Conservation (phyloP, 225 moss, liverwort and hornwort genomes). For the Polytrichum formosum region DNA sequence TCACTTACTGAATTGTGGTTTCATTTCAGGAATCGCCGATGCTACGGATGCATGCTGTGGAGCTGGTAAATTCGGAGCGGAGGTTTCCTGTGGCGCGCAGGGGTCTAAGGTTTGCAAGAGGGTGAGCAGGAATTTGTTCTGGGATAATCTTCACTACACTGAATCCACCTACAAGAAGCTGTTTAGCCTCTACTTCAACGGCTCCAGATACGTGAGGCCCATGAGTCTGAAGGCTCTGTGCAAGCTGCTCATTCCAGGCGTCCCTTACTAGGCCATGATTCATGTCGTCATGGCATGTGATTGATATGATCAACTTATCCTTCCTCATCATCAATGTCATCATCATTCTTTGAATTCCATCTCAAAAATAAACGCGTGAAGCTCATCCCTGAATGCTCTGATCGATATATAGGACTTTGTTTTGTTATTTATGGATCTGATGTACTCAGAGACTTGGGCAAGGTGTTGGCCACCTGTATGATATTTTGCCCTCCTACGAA, state of each 20-base stretch:
- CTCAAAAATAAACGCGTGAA: too few species aligned
- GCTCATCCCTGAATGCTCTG: too few species aligned
- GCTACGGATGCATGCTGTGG: conserved; percentile 37
- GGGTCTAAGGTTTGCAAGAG: conserved; percentile 13
- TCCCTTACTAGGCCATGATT: conserved; percentile 28
- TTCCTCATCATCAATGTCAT: too few species aligned
- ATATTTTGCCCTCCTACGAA: too few species aligned
- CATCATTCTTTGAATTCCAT: too few species aligned
- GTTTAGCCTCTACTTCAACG: conserved; percentile 33
- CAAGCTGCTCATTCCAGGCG: conserved; percentile 34
- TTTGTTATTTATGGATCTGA: too few species aligned
- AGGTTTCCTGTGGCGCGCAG: conserved; percentile 2
- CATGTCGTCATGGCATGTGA: too few species aligned
- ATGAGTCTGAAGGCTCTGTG: conserved; percentile 27
- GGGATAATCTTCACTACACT: conserved; percentile 36
- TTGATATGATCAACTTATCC: too few species aligned
- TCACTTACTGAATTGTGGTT: too few species aligned
- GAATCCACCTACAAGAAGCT: conserved; percentile 19
- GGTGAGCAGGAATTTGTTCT: conserved; percentile 14
- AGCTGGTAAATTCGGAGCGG: conserved; percentile 24
- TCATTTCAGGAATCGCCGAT: conserved; percentile 23
- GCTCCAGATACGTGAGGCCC: conserved; percentile 28
- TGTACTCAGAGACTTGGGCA: too few species aligned
- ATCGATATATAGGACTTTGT: too few species aligned
- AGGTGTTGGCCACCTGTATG: too few species aligned